These are phyloP conservation scores for Coffea eugenioides DNA, from an alignment of 257 asterid species.

Conservation along the genomic window DNA sequence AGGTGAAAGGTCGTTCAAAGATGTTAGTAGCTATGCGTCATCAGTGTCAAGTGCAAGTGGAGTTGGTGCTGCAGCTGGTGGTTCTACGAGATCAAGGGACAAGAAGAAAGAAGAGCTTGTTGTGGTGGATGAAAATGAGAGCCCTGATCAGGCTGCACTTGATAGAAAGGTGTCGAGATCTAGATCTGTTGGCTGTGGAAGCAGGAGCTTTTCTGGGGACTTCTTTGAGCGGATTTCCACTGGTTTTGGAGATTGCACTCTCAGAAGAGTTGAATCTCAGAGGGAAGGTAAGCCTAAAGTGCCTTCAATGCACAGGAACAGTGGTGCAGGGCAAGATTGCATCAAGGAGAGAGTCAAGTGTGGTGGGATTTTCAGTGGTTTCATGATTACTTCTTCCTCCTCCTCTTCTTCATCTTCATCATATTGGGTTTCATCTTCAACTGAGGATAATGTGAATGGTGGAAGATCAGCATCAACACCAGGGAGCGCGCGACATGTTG, in stretches of 20 bases:
- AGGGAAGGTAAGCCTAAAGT: conserved; percentile 84
- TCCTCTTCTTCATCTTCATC: conserved; percentile 78
- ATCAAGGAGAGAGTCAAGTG: conserved; percentile 84
- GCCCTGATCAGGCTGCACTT: conserved; percentile 53
- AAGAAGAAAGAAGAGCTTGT: conserved; percentile 51
- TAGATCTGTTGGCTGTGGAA: conserved; percentile 98
- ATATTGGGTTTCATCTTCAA: conserved; percentile 53
- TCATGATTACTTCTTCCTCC: conserved; percentile 76
- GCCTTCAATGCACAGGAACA: conserved; percentile 35
- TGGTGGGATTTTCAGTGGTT: conserved; percentile 91
- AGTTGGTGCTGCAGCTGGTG: background rate
- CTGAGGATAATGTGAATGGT: conserved; percentile 43
- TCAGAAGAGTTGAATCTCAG: conserved; percentile 90
- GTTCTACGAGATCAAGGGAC: conserved; percentile 38
- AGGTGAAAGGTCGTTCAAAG: conserved; percentile 30
- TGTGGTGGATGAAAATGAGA: conserved; percentile 67
- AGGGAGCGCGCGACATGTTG: conserved; percentile 31
- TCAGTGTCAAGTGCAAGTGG: conserved; percentile 22
- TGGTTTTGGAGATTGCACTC: conserved; percentile 95
- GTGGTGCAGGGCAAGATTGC: conserved; percentile 55
- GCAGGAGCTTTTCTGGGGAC: conserved; percentile 95
- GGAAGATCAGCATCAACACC: conserved; percentile 33
- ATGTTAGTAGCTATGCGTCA: conserved; percentile 37
- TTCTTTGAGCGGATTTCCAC: conserved; percentile 93
- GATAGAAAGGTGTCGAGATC: conserved; percentile 91